Evolutionary conservation across 2,329 filamentous ascomycete genomes (phyloP).

Genomic region (Chaetomiaceae sp.): DNA sequence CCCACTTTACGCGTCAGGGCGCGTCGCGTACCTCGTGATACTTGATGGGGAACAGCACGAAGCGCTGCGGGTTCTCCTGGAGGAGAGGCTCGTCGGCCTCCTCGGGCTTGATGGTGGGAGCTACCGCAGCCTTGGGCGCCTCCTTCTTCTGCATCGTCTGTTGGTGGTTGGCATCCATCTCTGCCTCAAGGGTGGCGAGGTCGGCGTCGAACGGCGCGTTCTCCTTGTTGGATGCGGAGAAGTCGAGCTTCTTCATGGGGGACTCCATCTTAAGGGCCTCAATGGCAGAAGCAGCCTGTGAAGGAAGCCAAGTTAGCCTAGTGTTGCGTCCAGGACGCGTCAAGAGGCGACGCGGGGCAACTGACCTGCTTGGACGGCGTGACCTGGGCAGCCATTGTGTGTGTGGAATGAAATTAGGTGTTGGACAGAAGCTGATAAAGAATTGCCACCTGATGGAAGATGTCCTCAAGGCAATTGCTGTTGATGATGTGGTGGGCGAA

Average conservation of each 20-base stretch:
- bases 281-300: constrained; percentile 78
- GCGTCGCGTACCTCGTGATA: constrained; percentile 82
- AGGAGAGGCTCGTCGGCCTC: constrained; percentile 86
- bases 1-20: constrained; percentile 64
- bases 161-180: constrained; percentile 55
- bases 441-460: constrained; percentile 12
- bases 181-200: constrained; percentile 47
- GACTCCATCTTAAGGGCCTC: constrained; percentile 90
- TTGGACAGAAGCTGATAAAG: background rate
- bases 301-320: constrained; percentile 31
- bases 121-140: constrained; percentile 38
- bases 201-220: constrained; percentile 57
- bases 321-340: constrained; percentile 23
- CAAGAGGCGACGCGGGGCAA: constrained; percentile 30
- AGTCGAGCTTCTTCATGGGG: constrained; percentile 84
- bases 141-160: constrained; percentile 51
- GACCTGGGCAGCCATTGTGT: constrained; percentile 69
- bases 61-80: constrained; percentile 91
- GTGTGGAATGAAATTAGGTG: background rate
- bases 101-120: constrained; percentile 55
- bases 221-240: constrained; percentile 72
- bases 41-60: constrained; percentile 98
- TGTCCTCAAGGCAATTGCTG: constrained; percentile 15
- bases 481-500: constrained; percentile 9
- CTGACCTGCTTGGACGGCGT: constrained; percentile 55